Evolutionary conservation across 495 filamentous ascomycete genomes (phyloP).

Genomic region (Penicillium simplicissimum): DNA sequence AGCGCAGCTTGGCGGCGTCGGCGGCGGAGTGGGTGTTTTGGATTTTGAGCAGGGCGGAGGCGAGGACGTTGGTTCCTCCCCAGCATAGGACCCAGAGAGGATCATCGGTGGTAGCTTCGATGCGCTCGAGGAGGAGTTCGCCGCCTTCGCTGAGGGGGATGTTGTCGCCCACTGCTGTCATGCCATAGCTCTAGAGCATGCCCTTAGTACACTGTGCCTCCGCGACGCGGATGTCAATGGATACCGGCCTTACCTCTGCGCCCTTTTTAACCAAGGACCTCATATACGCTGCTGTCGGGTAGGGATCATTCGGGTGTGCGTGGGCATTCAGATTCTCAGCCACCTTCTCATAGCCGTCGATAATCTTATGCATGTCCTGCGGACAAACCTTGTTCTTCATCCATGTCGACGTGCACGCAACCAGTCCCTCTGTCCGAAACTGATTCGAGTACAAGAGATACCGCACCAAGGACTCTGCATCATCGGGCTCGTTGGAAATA

Average conservation of each 20-base stretch:
- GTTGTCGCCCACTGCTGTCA: slow-evolving; percentile 31
- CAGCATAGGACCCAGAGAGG: slow-evolving; percentile 49
- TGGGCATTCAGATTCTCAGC: slow-evolving; percentile 19
- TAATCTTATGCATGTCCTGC: slow-evolving; percentile 15
- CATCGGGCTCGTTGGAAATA: slow-evolving; percentile 36
- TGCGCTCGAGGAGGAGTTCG: slow-evolving; percentile 39
- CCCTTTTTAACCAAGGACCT: slow-evolving; percentile 16
- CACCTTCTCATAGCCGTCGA: slow-evolving; percentile 21
- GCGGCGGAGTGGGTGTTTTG: slow-evolving; percentile 24
- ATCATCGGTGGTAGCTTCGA: slow-evolving; percentile 26
- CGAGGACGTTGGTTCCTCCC: slow-evolving; percentile 52
- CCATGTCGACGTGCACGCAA: slow-evolving; percentile 22
- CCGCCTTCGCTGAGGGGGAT: slow-evolving; percentile 38
- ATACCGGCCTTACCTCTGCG: slow-evolving; percentile 10
- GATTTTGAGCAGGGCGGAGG: slow-evolving; percentile 40
- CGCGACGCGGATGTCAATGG: not conserved
- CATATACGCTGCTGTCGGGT: slow-evolving; percentile 12
- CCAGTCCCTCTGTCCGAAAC: slow-evolving; percentile 30
- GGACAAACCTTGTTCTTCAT: slow-evolving; percentile 17
- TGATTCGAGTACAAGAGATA: slow-evolving; percentile 31
- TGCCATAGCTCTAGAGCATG: slow-evolving; percentile 31
- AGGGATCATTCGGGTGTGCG: slow-evolving; percentile 6
- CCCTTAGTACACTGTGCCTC: not conserved
- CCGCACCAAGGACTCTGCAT: slow-evolving; percentile 30
- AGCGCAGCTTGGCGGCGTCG: slow-evolving; percentile 33